Conservation (phyloP, 768 basidiomycete genomes). For the Auricularia cornea region DNA sequence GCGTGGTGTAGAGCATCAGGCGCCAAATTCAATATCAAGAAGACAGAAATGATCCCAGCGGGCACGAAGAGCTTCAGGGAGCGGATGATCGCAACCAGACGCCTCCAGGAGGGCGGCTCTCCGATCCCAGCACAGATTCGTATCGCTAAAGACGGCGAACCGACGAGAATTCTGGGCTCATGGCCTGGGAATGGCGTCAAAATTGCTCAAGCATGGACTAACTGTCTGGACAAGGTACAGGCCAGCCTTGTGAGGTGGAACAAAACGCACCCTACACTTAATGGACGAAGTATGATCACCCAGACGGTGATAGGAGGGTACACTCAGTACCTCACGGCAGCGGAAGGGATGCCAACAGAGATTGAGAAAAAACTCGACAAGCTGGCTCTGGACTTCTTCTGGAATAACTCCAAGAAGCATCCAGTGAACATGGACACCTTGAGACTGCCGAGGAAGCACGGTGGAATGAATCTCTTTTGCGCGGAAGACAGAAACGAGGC, state of each 20-base stretch:
- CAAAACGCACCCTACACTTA: conserved; percentile 20
- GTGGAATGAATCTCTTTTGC: neutral
- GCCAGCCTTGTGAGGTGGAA: conserved; percentile 17
- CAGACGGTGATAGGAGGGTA: conserved; percentile 22
- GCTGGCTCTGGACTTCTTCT: conserved; percentile 21
- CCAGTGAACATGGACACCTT: neutral
- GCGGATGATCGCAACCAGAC: conserved; percentile 1
- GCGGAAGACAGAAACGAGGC: neutral
- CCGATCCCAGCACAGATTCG: conserved; percentile 14
- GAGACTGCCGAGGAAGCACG: conserved; percentile 1
- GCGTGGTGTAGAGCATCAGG: conserved; percentile 33
- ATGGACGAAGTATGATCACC: conserved; percentile 19
- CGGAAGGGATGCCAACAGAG: conserved; percentile 29
- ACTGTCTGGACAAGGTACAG: conserved; percentile 21
- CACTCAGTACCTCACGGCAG: conserved; percentile 28
- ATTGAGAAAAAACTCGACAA: conserved; percentile 15
- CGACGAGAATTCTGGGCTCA: conserved; percentile 25
- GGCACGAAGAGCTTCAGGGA: conserved; percentile 18
- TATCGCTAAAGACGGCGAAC: conserved; percentile 22
- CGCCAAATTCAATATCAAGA: conserved; percentile 34
- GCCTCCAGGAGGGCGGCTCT: neutral
- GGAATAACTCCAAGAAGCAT: conserved; percentile 6
- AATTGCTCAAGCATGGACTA: conserved; percentile 17
- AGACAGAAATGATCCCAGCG: conserved; percentile 32
- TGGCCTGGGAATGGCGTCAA: conserved; percentile 23